Evolutionary conservation across 805 yeast species (phyloP).

Genomic region (Metschnikowia picachoensis): DNA sequence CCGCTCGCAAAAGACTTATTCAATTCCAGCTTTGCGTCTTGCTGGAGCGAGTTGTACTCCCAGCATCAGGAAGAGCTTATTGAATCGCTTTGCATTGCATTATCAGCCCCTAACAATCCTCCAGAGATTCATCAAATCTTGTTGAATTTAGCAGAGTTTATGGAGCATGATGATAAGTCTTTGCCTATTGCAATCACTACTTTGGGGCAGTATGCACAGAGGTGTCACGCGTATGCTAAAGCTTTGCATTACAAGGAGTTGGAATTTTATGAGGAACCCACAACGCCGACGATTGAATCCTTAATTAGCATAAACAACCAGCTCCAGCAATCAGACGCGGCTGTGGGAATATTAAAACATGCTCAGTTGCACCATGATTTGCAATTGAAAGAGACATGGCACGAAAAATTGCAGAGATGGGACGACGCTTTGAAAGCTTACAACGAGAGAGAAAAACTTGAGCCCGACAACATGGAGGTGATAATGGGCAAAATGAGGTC

Average conservation of each 20-base stretch:
- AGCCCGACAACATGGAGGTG: constrained; percentile 74
- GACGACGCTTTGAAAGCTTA: constrained; percentile 94
- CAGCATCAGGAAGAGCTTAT: constrained; percentile 88
- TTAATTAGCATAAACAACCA: constrained; percentile 90
- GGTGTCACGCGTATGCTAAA: constrained; percentile 96
- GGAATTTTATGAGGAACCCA: constrained; percentile 91
- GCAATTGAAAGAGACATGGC: constrained; percentile 96
- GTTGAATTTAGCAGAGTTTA: constrained; percentile 85
- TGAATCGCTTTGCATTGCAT: constrained; percentile 77
- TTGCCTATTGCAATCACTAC: constrained; percentile 88
- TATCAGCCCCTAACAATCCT: constrained; percentile 86
- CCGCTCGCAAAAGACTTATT: constrained; percentile 88
- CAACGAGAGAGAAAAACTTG: constrained; percentile 64
- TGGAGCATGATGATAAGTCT: constrained; percentile 97
- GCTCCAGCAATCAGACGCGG: constrained; percentile 95
- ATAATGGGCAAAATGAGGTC: constrained; percentile 98
- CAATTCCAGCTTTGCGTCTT: constrained; percentile 91
- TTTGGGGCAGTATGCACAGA: constrained; percentile 86
- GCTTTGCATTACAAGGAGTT: constrained; percentile 94
- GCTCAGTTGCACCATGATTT: constrained; percentile 88
- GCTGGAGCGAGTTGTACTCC: constrained; percentile 90
- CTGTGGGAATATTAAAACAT: constrained; percentile 91
- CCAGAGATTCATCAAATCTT: constrained; percentile 93
- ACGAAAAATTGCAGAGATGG: constrained; percentile 95
- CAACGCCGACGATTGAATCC: constrained; percentile 87